phyloP scores from a whole-genome alignment of 495 filamentous ascomycete species.

The Venustampulla echinocandica region DNA sequence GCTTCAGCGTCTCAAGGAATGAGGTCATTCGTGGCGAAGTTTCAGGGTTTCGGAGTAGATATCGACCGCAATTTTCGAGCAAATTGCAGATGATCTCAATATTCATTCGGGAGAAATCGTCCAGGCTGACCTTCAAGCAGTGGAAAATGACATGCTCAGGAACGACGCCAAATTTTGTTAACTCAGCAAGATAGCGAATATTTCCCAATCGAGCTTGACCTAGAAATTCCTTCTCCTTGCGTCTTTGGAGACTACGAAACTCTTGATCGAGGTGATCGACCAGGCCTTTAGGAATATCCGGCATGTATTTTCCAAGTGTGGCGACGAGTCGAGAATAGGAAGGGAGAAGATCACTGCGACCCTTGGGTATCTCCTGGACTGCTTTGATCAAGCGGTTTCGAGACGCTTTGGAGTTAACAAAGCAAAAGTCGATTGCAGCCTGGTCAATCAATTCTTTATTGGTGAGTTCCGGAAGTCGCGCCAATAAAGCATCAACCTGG shows the following conservation, averaged over 20 bases:
- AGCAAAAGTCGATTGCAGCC: slow-evolving; percentile 91
- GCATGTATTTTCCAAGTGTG: slow-evolving; percentile 87
- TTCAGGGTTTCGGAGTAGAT: slow-evolving; percentile 87
- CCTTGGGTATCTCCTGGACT: slow-evolving; percentile 88
- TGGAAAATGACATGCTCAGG: slow-evolving; percentile 99
- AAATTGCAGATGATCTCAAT: slow-evolving; percentile 97
- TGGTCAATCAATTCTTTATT: slow-evolving; percentile 88
- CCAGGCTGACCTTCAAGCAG: slow-evolving; percentile 91
- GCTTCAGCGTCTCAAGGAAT: slow-evolving; percentile 88
- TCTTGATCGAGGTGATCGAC: slow-evolving; percentile 93
- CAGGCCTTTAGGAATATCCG: slow-evolving; percentile 83
- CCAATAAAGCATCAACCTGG: slow-evolving; percentile 85
- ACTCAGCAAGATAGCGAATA: slow-evolving; percentile 90
- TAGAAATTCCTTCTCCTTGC: slow-evolving; percentile 95
- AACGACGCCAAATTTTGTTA: slow-evolving; percentile 97
- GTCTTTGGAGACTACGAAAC: slow-evolving; percentile 93
- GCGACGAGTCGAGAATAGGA: slow-evolving; percentile 87
- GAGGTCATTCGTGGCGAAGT: slow-evolving; percentile 86
- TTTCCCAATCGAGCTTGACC: slow-evolving; percentile 91
- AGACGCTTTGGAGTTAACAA: slow-evolving; percentile 96
- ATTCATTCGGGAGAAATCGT: slow-evolving; percentile 97
- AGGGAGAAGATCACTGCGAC: slow-evolving; percentile 84
- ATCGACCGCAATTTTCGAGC: slow-evolving; percentile 95
- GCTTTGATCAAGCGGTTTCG: slow-evolving; percentile 89
- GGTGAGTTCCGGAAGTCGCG: slow-evolving; percentile 80